These are phyloP conservation scores for Cercospora beticola DNA, from an alignment of 2,329 filamentous ascomycete species.

Conservation along the genomic window DNA sequence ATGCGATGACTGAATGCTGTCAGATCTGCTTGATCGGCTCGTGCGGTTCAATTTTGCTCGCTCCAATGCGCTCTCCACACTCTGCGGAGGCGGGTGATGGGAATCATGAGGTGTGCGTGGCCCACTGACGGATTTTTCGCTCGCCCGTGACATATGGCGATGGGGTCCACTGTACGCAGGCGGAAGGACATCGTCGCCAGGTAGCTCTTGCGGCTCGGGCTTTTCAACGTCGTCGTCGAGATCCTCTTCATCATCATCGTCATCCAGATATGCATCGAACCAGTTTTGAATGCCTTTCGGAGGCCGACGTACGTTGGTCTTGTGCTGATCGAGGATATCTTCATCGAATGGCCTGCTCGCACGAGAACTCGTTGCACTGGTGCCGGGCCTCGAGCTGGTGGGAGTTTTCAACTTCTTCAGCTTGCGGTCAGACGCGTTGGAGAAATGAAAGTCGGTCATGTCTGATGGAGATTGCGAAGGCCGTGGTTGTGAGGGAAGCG, in stretches of 20 bases:
- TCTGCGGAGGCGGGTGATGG: slow-evolving; percentile 5
- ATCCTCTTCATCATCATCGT: slow-evolving; percentile 31
- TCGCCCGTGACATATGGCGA: slow-evolving; percentile 14
- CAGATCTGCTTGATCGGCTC: slow-evolving; percentile 19
- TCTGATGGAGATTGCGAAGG: slow-evolving; percentile 43
- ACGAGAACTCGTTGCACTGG: slow-evolving; percentile 12
- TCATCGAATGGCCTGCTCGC: slow-evolving; percentile 32
- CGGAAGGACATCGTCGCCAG: slow-evolving; percentile 25
- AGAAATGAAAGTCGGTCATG: slow-evolving; percentile 36
- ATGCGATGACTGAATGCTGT: slow-evolving; percentile 29
- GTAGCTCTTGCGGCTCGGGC: slow-evolving; percentile 26
- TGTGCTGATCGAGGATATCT: slow-evolving; percentile 48
- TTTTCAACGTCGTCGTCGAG: slow-evolving; percentile 18
- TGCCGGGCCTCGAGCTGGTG: slow-evolving; percentile 9
- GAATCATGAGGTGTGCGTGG: slow-evolving; percentile 19
- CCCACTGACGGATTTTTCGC: slow-evolving; percentile 16
- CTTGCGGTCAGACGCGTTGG: slow-evolving; percentile 9
- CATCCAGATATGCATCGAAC: slow-evolving; percentile 46
- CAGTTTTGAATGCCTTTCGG: slow-evolving; percentile 52
- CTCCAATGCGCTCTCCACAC: neutral
- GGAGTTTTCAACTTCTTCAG: slow-evolving; percentile 7
- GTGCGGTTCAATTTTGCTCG: slow-evolving; percentile 2
- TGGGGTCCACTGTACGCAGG: slow-evolving; percentile 21
- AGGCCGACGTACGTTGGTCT: slow-evolving; percentile 49
- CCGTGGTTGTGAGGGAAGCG: slow-evolving; percentile 42